Percentiles rank a stretch among this genome's conserved stretches.
Conservation (phyloP, 768 basidiomycete genomes). For the Termitomyces sp. region DNA sequence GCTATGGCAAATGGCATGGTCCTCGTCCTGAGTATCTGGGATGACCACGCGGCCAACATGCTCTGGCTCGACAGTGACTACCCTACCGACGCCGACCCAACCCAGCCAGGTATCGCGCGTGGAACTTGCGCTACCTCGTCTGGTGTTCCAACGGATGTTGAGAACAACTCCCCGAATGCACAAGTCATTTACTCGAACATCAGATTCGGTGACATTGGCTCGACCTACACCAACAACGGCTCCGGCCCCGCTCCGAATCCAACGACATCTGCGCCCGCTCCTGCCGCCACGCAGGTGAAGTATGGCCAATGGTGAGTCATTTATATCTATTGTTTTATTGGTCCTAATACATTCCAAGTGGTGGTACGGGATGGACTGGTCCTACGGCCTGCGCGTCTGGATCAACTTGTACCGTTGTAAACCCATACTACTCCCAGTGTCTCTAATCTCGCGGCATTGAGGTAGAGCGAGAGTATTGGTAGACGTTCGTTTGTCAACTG, state of each 20-base stretch:
- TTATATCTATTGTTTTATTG: neutral
- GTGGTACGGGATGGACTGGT: constrained; percentile 22
- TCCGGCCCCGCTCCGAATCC: constrained; percentile 34
- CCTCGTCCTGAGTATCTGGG: constrained; percentile 35
- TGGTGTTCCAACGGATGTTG: neutral
- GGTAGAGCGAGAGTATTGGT: neutral
- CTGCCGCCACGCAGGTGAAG: constrained; percentile 25
- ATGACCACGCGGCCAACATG: constrained; percentile 30
- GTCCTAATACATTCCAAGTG: constrained; percentile 13
- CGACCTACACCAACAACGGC: constrained; percentile 27
- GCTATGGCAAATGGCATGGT: constrained; percentile 37
- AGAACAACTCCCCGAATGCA: neutral
- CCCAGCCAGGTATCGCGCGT: neutral
- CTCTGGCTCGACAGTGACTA: constrained; percentile 24
- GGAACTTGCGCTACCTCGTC: neutral
- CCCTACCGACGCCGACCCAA: constrained; percentile 17
- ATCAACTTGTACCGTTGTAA: constrained; percentile 21
- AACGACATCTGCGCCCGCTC: constrained; percentile 2
- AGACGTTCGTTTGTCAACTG: neutral
- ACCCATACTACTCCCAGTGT: constrained; percentile 29
- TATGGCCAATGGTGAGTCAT: constrained; percentile 29
- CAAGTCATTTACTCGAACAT: neutral
- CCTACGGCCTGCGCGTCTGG: constrained; percentile 25
- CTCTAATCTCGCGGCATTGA: constrained; percentile 10
- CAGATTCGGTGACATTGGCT: neutral